Conservation (phyloP, 441 rosid species). For the Populus tomentosa region DNA sequence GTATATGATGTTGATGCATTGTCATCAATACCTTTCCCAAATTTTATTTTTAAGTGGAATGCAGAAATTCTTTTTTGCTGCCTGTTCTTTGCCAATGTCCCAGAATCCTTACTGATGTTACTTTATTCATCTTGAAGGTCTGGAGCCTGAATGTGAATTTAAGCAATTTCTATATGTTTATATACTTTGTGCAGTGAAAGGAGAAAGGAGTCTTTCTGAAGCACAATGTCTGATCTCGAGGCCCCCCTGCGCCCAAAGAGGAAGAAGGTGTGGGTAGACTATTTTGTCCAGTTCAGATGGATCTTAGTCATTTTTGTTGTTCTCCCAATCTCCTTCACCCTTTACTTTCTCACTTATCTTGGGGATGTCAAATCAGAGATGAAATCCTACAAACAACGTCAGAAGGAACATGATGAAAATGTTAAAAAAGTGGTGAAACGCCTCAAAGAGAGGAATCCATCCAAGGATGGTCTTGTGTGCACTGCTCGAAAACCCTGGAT, state of each 20-base stretch:
- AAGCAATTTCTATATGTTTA: neutral
- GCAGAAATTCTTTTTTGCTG: neutral
- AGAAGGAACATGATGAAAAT: conserved; percentile 88
- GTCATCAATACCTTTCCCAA: neutral
- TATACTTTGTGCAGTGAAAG: conserved; percentile 25
- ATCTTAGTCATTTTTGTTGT: conserved; percentile 84
- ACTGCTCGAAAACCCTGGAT: conserved; percentile 99
- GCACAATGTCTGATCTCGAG: conserved; percentile 72
- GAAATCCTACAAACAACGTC: conserved; percentile 82
- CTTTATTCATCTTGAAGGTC: neutral
- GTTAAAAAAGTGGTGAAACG: conserved; percentile 81
- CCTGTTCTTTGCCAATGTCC: neutral
- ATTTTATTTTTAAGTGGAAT: neutral
- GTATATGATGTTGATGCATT: neutral
- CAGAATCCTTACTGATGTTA: neutral
- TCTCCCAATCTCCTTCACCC: conserved; percentile 74
- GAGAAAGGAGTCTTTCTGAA: conserved; percentile 13
- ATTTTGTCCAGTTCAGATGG: conserved; percentile 84
- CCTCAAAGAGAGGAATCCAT: conserved; percentile 70
- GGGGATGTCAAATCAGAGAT: conserved; percentile 85
- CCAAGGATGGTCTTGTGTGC: conserved; percentile 96
- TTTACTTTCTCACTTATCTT: conserved; percentile 80
- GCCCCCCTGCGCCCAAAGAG: conserved; percentile 86
- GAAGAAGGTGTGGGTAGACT: conserved; percentile 84
- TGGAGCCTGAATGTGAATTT: neutral